Base-by-base conservation (phyloP, 768 basidiomycete genomes). In the Pisolithus orientalis region DNA sequence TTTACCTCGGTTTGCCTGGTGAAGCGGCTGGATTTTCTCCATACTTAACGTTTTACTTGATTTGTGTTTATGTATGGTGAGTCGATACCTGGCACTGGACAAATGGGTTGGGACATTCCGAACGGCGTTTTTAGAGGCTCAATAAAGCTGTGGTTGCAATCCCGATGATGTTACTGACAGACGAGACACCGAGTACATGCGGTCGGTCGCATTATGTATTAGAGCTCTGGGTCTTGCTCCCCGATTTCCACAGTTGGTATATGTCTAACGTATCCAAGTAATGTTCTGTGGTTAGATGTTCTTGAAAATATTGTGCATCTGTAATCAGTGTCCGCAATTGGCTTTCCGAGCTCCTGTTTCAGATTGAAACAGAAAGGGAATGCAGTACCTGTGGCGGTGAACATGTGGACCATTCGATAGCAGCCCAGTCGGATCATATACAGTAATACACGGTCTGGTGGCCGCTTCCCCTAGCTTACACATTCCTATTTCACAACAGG, bases 41-140 rank as follows among this genome's bases (percentile, higher is more conserved):
- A 7, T 40, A 49, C 24, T 54, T 54, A 17, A 50, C 53, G 24
- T 50, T 46, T 31, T 54, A 54, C 39, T 25, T 50, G 44, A 54
- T 50, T 14, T 17, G 49, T 34, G 50, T 54, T 16, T 21, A 21
- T 21, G 21, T 21, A 21, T 21, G 21, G 21, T 21, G 21, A 21
- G 48, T 49, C 5, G 53, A 37, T 29, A 31, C 16, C 43, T 53
- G 24, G 53, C 53, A 16, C 16, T 53, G 7, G 53, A 47, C 10
- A 38, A 49, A n/a, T 53, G 53, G 53, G 16, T 11, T n/a, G 53
- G 53, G 9, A 53, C 49, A 25, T 53, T 53, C 40, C 49, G 32
- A 38, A 25, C 32, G 16, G 2, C 13, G 29, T 34, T 24, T 6
- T 16, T 28, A 4, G 44, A 31, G n/a, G 11, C 8, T 37, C 17